phyloP scores from a whole-genome alignment of 1,139 yeast species.

The Hyphopichia fennica region DNA sequence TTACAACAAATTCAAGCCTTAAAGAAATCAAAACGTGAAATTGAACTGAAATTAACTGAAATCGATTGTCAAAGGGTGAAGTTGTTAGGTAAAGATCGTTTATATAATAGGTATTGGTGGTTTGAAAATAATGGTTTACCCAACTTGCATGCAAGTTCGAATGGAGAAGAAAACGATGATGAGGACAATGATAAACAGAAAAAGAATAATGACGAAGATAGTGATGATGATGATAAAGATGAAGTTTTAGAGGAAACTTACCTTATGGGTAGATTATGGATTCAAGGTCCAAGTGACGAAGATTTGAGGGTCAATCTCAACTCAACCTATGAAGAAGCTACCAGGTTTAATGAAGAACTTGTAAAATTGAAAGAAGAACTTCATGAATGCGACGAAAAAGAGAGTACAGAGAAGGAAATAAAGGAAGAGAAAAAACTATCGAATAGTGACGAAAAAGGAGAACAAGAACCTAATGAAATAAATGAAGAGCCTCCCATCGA shows the following conservation, averaged over 20 bases:
- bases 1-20: conserved; percentile 43
- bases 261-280: conserved; percentile 86
- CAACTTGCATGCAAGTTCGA: conserved; percentile 45
- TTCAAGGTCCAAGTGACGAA: conserved; percentile 83
- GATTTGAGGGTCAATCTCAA: conserved; percentile 43
- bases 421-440: background rate
- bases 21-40: conserved; percentile 45
- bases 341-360: conserved; percentile 8
- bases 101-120: conserved; percentile 93
- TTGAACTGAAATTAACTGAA: conserved; percentile 61
- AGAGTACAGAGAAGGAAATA: background rate
- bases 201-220: conserved; percentile 32
- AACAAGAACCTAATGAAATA: no score
- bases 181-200: conserved; percentile 29
- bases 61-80: conserved; percentile 78
- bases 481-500: background rate
- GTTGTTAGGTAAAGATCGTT: conserved; percentile 79
- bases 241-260: conserved; percentile 58
- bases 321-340: conserved; percentile 9
- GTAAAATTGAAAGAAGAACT: conserved; percentile 6
- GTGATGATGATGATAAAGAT: conserved; percentile 39
- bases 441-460: background rate
- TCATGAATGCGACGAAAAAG: conserved; percentile 1
- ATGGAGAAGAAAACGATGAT: conserved; percentile 38
- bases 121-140: conserved; percentile 85